Evolutionary conservation across 1,284 basidiomycete species (phyloP).

Genomic region (Boletus mariae): DNA sequence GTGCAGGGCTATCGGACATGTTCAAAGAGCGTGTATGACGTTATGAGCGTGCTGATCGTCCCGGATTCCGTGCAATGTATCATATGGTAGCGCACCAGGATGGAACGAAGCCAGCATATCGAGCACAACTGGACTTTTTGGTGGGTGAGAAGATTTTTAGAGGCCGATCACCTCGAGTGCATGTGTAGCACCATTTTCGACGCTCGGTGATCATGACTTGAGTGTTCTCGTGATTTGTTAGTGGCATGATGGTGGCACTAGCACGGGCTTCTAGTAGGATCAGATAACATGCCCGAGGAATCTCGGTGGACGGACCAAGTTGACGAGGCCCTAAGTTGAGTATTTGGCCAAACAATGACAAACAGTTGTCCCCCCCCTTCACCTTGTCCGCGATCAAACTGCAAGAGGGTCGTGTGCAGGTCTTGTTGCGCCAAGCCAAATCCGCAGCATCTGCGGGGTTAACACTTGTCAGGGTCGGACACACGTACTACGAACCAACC

Average conservation of each 20-base stretch:
- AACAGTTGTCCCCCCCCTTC: neutral
- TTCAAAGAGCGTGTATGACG: neutral
- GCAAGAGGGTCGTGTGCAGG: neutral
- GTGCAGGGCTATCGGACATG: neutral
- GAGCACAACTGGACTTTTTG: conserved; percentile 5
- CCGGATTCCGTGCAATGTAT: conserved; percentile 4
- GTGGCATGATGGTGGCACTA: neutral
- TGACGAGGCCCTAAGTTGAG: too few relatives aligned
- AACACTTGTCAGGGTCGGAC: neutral
- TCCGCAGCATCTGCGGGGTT: neutral
- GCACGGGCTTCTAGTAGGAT: too few relatives aligned
- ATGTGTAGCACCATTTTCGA: neutral
- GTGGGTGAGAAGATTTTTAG: conserved; percentile 2
- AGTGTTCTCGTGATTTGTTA: neutral
- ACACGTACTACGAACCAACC: neutral
- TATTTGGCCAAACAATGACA: neutral
- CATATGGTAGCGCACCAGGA: neutral
- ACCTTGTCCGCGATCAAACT: neutral
- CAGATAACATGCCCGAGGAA: too few relatives aligned
- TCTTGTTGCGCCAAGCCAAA: neutral
- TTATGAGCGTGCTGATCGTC: conserved; percentile 3
- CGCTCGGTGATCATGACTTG: neutral
- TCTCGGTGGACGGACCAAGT: too few relatives aligned
- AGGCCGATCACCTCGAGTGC: conserved; percentile 7
- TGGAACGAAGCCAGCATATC: neutral